A percentile compares a stretch with the other conserved stretches of the same genome.
These are phyloP conservation scores for Linum lewisii DNA, from an alignment of 345 rosid species.

Conservation along the genomic window DNA sequence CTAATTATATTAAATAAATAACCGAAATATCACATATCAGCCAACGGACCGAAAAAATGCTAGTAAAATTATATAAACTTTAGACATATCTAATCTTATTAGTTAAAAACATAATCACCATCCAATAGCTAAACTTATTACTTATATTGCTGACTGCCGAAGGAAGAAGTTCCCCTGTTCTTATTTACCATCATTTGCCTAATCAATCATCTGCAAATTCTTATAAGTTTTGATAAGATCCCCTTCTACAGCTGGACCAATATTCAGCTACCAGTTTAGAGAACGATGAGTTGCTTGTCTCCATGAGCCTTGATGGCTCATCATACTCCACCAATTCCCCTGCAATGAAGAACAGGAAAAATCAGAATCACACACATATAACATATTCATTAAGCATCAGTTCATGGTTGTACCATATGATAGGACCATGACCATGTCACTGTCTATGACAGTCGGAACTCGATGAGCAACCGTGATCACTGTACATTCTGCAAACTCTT, in stretches of 20 bases:
- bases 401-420: conserved; percentile 52
- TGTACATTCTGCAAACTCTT: conserved; percentile 54
- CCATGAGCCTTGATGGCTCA: conserved; percentile 57
- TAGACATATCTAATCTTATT: too few relatives aligned
- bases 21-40: too few relatives aligned
- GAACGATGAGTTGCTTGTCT: conserved; percentile 45
- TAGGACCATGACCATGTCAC: conserved; percentile 85
- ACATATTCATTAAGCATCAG: background rate
- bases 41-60: too few relatives aligned
- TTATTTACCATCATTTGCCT: background rate
- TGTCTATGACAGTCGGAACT: conserved; percentile 62
- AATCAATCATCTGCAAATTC: background rate
- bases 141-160: too few relatives aligned
- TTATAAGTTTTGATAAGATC: conserved; percentile 14
- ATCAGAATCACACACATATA: background rate
- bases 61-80: too few relatives aligned
- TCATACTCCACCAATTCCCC: conserved; percentile 61
- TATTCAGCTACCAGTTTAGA: conserved; percentile 71
- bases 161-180: background rate
- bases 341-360: conserved; percentile 14
- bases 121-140: too few relatives aligned
- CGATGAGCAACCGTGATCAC: conserved; percentile 72
- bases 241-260: conserved; percentile 54
- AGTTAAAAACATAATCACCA: too few relatives aligned
- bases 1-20: too few relatives aligned